Percentiles rank a stretch among this genome's conserved stretches.
Conservation (phyloP, 495 filamentous ascomycete genomes). For the Viridothelium virens region DNA sequence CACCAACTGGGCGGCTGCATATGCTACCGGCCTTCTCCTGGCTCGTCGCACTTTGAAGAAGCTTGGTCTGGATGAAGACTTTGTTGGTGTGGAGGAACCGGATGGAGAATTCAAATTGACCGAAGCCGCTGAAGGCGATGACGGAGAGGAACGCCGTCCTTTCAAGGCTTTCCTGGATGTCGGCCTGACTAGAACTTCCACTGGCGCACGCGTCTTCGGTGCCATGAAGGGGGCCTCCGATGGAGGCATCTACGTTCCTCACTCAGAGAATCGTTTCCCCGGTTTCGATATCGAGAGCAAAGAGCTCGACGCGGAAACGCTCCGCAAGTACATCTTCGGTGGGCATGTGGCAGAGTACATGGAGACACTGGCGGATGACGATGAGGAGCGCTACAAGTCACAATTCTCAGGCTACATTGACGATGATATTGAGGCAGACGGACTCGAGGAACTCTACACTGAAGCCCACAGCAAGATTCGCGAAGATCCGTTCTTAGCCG, state of each 20-base stretch:
- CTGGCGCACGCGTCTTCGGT: conserved; percentile 95
- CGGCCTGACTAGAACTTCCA: conserved; percentile 91
- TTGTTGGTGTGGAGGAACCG: conserved; percentile 87
- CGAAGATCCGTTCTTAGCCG: conserved; percentile 95
- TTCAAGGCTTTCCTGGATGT: conserved; percentile 99
- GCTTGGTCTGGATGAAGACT: conserved; percentile 84
- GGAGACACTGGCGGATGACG: conserved; percentile 98
- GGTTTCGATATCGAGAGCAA: conserved; percentile 94
- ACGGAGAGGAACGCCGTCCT: conserved; percentile 78
- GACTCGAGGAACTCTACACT: conserved; percentile 90
- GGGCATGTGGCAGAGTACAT: conserved; percentile 99
- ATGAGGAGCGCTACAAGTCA: conserved; percentile 98
- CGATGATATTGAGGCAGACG: conserved; percentile 91
- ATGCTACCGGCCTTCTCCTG: conserved; percentile 91
- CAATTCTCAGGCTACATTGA: conserved; percentile 98
- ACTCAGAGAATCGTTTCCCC: conserved; percentile 98
- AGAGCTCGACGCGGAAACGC: conserved; percentile 91
- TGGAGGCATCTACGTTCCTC: conserved; percentile 91
- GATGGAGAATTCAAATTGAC: conserved; percentile 91
- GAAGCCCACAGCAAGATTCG: conserved; percentile 96
- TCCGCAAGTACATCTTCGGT: conserved; percentile 98
- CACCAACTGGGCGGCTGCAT: conserved; percentile 99
- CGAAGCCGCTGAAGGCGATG: conserved; percentile 76
- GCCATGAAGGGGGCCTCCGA: conserved; percentile 99
- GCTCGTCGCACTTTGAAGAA: conserved; percentile 95